Evolutionary conservation across 129 eudicot species (phyloP), one percentile per base, ranked within the genome.

Genomic region (Flaveria ramosissima): DNA sequence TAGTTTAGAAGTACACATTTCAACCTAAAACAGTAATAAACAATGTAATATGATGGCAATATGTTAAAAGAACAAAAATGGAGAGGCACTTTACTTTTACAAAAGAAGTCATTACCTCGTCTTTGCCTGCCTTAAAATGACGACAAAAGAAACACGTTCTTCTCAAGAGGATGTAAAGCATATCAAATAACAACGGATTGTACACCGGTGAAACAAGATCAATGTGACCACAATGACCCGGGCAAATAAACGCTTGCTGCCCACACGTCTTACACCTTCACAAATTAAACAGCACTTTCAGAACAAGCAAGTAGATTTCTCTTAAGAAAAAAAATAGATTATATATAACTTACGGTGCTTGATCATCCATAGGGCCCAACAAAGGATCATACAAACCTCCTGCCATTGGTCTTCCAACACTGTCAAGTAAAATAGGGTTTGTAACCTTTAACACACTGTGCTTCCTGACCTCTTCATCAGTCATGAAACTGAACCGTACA

Each of bases 161-260:
- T 64, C 85, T 75, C 61, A 94, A 56, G 64, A 94, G 77, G 67
- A 23, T 88, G 79, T 36, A 74, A 85, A 94, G 87, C 83, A 56
- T 85, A 80, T 80, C 83, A 57, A 94, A 89, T 2, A 91, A 78
- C 81, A 94, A 80, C 1, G 99, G 99, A 62, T 91, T 86, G 83
- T 86, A 91, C 48, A 71, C 92, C 11, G 88, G 83, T 41, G 86
- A 76, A 72, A 87, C 89, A 75, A 94, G 92, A 50, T 91, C 96
- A 53, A 94, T 86, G 81, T 94, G 97, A 59, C 99, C 99, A 85
- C 93, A 94, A 72, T 94, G 99, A 81, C 99, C 99, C 1, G 91
- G 83, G 74, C 97, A 91, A 24, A 64, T 50, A 81, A 30, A 84
- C 9, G 81, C 32, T 16, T 83, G 81, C 82, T 85, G 99, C 77